Conservation (phyloP, 805 yeast species). For the Lipomyces oligophaga region DNA sequence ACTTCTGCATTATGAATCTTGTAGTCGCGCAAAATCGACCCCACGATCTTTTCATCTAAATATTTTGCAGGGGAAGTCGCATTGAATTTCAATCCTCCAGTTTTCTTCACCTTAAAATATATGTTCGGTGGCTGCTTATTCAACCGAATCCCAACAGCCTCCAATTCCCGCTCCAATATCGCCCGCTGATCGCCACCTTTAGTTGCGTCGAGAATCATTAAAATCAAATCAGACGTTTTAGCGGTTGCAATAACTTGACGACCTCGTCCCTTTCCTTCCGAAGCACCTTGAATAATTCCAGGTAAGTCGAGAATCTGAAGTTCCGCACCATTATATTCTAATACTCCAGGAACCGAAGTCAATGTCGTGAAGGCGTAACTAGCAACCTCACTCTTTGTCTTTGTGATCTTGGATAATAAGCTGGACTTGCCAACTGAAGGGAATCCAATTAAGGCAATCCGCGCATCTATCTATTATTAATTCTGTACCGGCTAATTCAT, state of each 20-base stretch:
- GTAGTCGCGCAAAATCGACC: slow-evolving; percentile 56
- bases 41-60: slow-evolving; percentile 74
- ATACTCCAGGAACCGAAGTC: slow-evolving; percentile 94
- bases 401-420: slow-evolving; percentile 79
- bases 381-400: slow-evolving; percentile 92
- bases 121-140: slow-evolving; percentile 80
- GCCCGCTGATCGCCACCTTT: slow-evolving; percentile 85
- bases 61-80: slow-evolving; percentile 76
- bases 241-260: slow-evolving; percentile 96
- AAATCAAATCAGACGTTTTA: slow-evolving; percentile 79
- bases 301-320: slow-evolving; percentile 97
- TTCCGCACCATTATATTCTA: slow-evolving; percentile 94
- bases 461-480: slow-evolving; percentile 54
- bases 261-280: slow-evolving; percentile 97
- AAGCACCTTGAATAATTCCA: slow-evolving; percentile 94
- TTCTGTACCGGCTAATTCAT: background rate
- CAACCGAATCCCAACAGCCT: slow-evolving; percentile 87
- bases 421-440: slow-evolving; percentile 98
- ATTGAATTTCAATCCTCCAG: slow-evolving; percentile 88
- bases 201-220: slow-evolving; percentile 95
- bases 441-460: slow-evolving; percentile 92
- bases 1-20: slow-evolving; percentile 90
- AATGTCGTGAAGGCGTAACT: slow-evolving; percentile 92
- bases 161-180: slow-evolving; percentile 83
- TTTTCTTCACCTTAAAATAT: slow-evolving; percentile 68